Evolutionary conservation across 2,329 filamentous ascomycete genomes (phyloP), one percentile per base, ranked within the genome.

Genomic region (Colletotrichum abscissum): DNA sequence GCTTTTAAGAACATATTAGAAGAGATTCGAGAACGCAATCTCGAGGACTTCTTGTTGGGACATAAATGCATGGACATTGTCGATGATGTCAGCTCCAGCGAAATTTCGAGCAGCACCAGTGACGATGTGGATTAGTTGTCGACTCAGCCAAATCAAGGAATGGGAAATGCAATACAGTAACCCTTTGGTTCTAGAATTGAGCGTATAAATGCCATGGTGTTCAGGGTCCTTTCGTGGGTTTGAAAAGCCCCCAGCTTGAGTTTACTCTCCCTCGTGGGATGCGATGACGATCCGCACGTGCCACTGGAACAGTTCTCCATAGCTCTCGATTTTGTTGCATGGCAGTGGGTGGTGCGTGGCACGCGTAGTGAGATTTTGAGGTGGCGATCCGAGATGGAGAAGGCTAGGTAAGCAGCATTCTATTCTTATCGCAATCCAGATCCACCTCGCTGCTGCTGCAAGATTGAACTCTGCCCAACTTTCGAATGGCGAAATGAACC

Each of bases 381-480:
- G 55, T 63, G 69, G 52, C 57, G 46, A 58, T 63, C 38, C 57
- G 49, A 49, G 49, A 72, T 63, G 64, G 57, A 72, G 2, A 11
- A 33, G 30, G 30, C 30, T 30, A 30, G 7, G 28, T 28, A 55
- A 59, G 52, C 58, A 26, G 49, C 38, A 26, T 60, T 63, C 58
- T 72, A 63, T 72, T 63, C 65, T 63, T 72, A 69, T 69, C 69
- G 35, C 24, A n/a, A 38, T 30, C n/a, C 35, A 49, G 69, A 72
- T 46, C 56, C 52, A 38, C 22, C 24, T n/a, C 8, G 16, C 26
- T 22, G n/a, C 14, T 33, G 28, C 58, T 68, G 59, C 55, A 54
- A 69, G 54, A 49, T 60, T 26, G 42, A 62, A 62, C 26, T 57
- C 63, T 63, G 69, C 52, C 16, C 49, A 57, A 49, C 64, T 63